Conservation (phyloP, 805 yeast species). For the Kazachstania africana region DNA sequence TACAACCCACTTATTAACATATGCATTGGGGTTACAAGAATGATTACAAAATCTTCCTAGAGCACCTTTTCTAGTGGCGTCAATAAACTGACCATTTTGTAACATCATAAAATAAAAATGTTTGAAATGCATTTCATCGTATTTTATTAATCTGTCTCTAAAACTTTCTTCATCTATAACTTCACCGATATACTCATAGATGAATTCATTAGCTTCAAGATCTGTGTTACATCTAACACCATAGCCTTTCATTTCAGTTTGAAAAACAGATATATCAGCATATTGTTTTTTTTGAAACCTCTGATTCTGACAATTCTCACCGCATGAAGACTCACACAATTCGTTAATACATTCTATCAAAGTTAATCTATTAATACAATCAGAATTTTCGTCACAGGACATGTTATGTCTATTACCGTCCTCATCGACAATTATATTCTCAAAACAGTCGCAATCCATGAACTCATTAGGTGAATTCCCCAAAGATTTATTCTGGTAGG, state of each 20-base stretch:
- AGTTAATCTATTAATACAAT: conserved; percentile 86
- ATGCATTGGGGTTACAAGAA: conserved; percentile 90
- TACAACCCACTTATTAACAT: conserved; percentile 95
- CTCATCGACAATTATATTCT: conserved; percentile 18
- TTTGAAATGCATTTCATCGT: conserved; percentile 54
- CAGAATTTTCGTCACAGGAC: conserved; percentile 80
- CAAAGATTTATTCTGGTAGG: conserved; percentile 47
- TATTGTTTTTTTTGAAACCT: conserved; percentile 71
- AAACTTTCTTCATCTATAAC: conserved; percentile 76
- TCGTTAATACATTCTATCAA: conserved; percentile 81
- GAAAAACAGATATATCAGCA: conserved; percentile 68
- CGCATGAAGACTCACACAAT: conserved; percentile 48
- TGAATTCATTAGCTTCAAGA: conserved; percentile 53
- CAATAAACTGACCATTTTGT: conserved; percentile 84
- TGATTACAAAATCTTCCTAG: conserved; percentile 90
- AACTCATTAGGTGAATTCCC: conserved; percentile 60
- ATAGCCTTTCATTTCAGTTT: conserved; percentile 77
- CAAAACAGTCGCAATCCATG: conserved; percentile 85
- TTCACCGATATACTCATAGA: conserved; percentile 91
- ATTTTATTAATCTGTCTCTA: conserved; percentile 58
- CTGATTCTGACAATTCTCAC: conserved; percentile 72
- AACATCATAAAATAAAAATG: conserved; percentile 96
- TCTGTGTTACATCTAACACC: conserved; percentile 66
- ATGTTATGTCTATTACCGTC: conserved; percentile 30
- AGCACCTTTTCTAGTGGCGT: conserved; percentile 84